phyloP scores from a whole-genome alignment of 306 rosid genomes.

The Corylus avellana region DNA sequence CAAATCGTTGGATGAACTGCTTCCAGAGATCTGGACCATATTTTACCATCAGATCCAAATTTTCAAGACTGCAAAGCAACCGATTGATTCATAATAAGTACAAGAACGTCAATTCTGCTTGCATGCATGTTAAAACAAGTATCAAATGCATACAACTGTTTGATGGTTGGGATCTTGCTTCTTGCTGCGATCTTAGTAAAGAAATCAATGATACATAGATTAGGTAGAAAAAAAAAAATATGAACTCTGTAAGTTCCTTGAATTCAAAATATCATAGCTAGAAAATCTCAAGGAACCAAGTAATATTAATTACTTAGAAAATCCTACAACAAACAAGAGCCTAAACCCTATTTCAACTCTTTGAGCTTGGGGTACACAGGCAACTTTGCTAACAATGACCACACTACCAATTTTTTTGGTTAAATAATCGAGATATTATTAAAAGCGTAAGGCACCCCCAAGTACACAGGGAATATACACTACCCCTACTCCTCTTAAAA shows the following conservation, averaged over 20 bases:
- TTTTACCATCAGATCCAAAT: constrained; percentile 79
- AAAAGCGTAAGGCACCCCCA: too few species aligned
- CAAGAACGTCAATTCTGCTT: neutral
- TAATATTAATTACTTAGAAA: neutral
- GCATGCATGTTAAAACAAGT: neutral
- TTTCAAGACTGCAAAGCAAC: constrained; percentile 69
- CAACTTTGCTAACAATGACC: neutral
- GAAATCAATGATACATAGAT: constrained; percentile 2
- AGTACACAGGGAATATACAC: too few species aligned
- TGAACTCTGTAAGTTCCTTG: neutral
- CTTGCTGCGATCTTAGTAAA: constrained; percentile 10
- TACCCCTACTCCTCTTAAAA: too few species aligned
- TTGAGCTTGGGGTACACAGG: neutral
- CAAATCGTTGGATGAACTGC: constrained; percentile 74
- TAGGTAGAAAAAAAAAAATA: neutral
- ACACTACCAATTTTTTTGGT: neutral
- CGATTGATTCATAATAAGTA: constrained; percentile 23
- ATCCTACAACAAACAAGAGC: neutral
- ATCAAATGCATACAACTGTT: constrained; percentile 6
- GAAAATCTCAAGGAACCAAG: neutral
- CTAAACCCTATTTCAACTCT: neutral
- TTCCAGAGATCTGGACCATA: constrained; percentile 89
- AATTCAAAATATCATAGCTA: neutral
- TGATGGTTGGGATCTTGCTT: neutral
- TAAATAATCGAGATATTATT: too few species aligned